These are phyloP conservation scores for Pseudozyma sp. DNA, from an alignment of 1,284 basidiomycete genomes.

Conservation along the genomic window DNA sequence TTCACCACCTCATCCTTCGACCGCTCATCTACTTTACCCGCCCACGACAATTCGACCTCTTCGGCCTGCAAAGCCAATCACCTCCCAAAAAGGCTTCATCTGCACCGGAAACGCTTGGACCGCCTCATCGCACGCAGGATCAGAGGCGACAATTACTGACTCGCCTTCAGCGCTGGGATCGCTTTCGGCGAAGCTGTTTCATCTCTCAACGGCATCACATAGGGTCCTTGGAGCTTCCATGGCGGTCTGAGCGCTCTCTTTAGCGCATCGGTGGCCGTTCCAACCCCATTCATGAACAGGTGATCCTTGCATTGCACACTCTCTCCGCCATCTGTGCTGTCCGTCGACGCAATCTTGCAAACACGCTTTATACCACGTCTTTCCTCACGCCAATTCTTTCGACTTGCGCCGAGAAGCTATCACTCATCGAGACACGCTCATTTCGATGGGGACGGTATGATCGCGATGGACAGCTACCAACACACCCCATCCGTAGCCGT, in stretches of 20 bases:
- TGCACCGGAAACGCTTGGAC: not conserved
- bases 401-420: not conserved
- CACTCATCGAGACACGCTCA: not conserved
- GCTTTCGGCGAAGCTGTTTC: not conserved
- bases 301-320: not conserved
- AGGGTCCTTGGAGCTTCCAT: not conserved
- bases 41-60: not conserved
- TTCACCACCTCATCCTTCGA: not conserved
- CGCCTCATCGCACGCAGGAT: not conserved
- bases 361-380: too few species aligned
- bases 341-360: not conserved
- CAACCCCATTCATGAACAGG: too few species aligned
- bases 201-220: not conserved
- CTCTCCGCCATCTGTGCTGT: not conserved
- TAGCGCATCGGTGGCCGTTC: not conserved
- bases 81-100: not conserved
- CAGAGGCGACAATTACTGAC: too few species aligned
- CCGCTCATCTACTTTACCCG: slow-evolving; percentile 1
- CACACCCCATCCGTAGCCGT: slow-evolving; percentile 5
- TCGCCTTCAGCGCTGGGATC: not conserved
- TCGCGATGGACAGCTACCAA: slow-evolving; percentile 14
- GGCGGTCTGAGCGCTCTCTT: slow-evolving; percentile 12
- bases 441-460: not conserved
- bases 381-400: not conserved
- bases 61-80: not conserved